These are phyloP conservation scores for Heliamphora pulchella DNA, from an alignment of 179 eudicot species.

Conservation along the genomic window DNA sequence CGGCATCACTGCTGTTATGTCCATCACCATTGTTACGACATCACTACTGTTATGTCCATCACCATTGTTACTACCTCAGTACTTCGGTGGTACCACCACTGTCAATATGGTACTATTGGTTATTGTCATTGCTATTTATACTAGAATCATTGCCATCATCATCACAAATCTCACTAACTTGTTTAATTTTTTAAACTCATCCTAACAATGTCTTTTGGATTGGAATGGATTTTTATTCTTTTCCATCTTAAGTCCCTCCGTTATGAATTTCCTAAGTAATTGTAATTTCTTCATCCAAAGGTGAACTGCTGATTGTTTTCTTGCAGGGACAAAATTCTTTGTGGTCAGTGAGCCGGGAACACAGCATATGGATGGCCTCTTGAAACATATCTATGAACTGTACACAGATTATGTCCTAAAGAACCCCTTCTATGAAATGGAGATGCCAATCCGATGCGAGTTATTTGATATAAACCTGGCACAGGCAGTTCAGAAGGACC, in stretches of 20 bases:
- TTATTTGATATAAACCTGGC: slow-evolving; percentile 79
- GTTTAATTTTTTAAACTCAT: not conserved
- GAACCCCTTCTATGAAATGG: slow-evolving; percentile 93
- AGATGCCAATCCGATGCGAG: slow-evolving; percentile 96
- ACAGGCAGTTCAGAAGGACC: slow-evolving; percentile 76
- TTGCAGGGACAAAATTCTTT: slow-evolving; percentile 77
- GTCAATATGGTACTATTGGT: not conserved
- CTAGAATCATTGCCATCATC: not conserved
- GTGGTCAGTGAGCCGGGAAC: slow-evolving; percentile 88
- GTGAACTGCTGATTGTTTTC: not conserved
- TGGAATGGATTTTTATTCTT: not conserved
- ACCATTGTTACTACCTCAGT: not conserved
- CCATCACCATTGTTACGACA: too few relatives aligned
- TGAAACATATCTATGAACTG: slow-evolving; percentile 70
- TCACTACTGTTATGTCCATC: too few relatives aligned
- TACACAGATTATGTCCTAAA: slow-evolving; percentile 86
- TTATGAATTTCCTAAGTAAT: not conserved
- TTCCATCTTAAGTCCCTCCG: not conserved
- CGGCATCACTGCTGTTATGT: too few relatives aligned
- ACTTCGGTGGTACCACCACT: not conserved
- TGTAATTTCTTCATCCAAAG: not conserved
- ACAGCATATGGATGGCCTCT: slow-evolving; percentile 62
- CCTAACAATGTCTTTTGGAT: not conserved
- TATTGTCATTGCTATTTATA: not conserved
- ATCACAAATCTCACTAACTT: not conserved